Conservation (phyloP, 2,329 filamentous ascomycete genomes). For the Nemania serpens region DNA sequence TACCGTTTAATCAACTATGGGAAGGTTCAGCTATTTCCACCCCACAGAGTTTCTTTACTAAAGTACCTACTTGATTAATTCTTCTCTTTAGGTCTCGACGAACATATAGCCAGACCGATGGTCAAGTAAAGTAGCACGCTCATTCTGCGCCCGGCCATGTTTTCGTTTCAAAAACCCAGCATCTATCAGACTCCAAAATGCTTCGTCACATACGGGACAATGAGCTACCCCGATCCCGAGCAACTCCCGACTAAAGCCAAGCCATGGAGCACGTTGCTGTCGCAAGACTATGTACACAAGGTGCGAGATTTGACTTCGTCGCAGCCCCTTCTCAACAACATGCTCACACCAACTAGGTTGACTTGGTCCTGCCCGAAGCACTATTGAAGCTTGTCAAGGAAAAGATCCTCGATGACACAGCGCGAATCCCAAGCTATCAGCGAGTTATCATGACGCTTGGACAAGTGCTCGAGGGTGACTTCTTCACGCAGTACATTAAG, state of each 20-base stretch:
- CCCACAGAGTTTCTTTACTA: constrained; percentile 8
- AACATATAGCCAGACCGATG: not conserved
- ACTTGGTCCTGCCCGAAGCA: constrained; percentile 74
- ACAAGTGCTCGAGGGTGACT: constrained; percentile 72
- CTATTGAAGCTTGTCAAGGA: constrained; percentile 58
- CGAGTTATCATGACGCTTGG: constrained; percentile 73
- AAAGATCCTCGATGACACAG: constrained; percentile 50
- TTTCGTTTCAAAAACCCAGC: constrained; percentile 50
- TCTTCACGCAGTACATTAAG: constrained; percentile 87
- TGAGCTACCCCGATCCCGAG: constrained; percentile 71
- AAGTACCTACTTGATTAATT: not conserved
- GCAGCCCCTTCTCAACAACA: not conserved
- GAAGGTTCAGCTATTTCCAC: not conserved
- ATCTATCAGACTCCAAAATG: constrained; percentile 68
- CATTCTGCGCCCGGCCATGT: constrained; percentile 44
- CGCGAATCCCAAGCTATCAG: constrained; percentile 57
- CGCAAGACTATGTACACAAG: constrained; percentile 71
- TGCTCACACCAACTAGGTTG: constrained; percentile 52
- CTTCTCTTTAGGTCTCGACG: not conserved
- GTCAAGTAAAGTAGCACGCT: not conserved
- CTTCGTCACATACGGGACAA: constrained; percentile 70
- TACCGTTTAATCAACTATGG: not conserved
- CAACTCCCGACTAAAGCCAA: constrained; percentile 74
- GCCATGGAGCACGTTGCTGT: constrained; percentile 72
- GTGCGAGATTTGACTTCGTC: constrained; percentile 45